phyloP scores from a whole-genome alignment of 345 rosid genomes.

The Eucalyptus cloeziana region DNA sequence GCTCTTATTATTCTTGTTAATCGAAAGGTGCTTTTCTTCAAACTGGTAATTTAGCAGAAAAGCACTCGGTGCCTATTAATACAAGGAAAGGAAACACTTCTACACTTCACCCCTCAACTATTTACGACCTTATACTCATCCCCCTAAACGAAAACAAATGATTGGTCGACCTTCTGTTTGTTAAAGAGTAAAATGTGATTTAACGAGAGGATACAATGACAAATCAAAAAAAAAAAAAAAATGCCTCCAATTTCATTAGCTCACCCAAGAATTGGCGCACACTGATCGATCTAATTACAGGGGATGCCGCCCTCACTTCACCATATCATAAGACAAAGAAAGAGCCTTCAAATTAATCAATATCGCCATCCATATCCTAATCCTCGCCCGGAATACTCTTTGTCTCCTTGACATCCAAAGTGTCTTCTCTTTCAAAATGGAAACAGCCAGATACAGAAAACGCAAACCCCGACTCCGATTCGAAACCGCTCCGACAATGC shows the following conservation, averaged over 20 bases:
- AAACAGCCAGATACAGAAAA: neutral
- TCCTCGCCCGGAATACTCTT: neutral
- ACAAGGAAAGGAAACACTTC: neutral
- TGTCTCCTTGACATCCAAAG: neutral
- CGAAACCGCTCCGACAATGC: neutral
- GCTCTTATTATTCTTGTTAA: neutral
- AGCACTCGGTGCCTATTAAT: neutral
- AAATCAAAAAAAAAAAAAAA: no score
- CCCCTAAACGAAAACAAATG: neutral
- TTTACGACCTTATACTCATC: neutral
- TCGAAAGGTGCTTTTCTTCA: neutral
- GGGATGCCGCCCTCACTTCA: neutral
- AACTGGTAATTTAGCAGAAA: neutral
- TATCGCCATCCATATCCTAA: neutral
- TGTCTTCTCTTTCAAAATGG: neutral
- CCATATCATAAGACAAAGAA: neutral
- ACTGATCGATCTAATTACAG: neutral
- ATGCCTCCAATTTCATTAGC: no score
- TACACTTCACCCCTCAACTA: neutral
- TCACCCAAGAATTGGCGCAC: no score
- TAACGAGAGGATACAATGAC: no score
- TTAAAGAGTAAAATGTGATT: neutral
- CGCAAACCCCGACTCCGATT: neutral
- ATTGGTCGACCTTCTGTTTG: neutral
- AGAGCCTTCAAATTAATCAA: neutral